Conservation (phyloP, 2,329 filamentous ascomycete genomes). For the Diplodia corticola region DNA sequence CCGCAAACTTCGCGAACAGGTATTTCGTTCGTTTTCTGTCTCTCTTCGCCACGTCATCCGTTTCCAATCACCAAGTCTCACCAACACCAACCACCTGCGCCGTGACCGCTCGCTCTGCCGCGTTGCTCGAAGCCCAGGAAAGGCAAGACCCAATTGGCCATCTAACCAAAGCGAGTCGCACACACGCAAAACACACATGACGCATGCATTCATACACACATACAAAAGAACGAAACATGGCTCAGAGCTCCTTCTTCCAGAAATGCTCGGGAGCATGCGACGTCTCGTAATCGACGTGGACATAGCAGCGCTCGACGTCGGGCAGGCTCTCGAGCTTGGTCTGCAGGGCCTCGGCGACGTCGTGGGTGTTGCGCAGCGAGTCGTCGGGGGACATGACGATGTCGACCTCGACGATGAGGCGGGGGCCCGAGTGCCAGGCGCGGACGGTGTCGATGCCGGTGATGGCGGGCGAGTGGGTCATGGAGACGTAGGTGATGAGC, state of each 20-base stretch:
- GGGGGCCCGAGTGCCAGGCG: constrained; percentile 84
- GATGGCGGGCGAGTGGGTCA: constrained; percentile 84
- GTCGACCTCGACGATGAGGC: constrained; percentile 93
- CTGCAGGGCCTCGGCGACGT: constrained; percentile 91
- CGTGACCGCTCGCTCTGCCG: too few species aligned
- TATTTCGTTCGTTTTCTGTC: too few species aligned
- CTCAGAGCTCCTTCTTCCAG: constrained; percentile 63
- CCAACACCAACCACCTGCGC: too few species aligned
- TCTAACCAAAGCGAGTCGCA: too few species aligned
- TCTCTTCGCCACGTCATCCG: too few species aligned
- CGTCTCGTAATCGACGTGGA: constrained; percentile 97
- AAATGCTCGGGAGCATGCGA: constrained; percentile 89
- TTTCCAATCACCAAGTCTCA: too few species aligned
- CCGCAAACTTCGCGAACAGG: too few species aligned
- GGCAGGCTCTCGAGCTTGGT: constrained; percentile 90
- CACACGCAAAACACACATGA: too few species aligned
- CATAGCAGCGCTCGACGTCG: constrained; percentile 89
- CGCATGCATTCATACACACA: background rate
- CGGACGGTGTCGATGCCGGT: constrained; percentile 91
- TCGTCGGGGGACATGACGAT: constrained; percentile 84
- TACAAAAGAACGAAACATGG: background rate
- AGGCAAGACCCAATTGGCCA: too few species aligned
- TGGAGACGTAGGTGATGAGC: constrained; percentile 84
- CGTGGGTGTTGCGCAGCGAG: constrained; percentile 77
- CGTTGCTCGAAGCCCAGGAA: too few species aligned